phyloP scores from a whole-genome alignment of 2,329 filamentous ascomycete genomes.

The Colletotrichum cereale region DNA sequence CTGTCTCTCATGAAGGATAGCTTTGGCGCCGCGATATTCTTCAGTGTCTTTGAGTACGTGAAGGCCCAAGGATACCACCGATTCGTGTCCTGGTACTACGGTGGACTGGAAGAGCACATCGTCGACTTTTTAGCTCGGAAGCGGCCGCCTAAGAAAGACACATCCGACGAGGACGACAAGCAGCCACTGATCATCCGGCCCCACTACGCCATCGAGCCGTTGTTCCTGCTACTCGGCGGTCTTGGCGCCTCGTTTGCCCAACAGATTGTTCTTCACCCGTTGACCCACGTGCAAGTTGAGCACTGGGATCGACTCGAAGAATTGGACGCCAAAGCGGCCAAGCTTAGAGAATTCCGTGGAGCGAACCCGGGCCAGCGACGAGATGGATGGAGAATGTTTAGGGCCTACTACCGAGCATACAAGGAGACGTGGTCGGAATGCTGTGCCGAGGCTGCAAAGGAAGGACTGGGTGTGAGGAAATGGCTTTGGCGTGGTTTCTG shows the following conservation, averaged over 20 bases:
- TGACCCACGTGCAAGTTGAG: constrained; percentile 77
- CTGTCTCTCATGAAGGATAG: constrained; percentile 78
- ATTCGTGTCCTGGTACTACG: constrained; percentile 79
- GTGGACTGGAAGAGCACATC: constrained; percentile 65
- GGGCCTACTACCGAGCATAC: constrained; percentile 79
- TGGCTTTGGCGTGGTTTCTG: constrained; percentile 82
- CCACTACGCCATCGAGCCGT: constrained; percentile 81
- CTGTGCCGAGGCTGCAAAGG: constrained; percentile 64
- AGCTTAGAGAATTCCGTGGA: constrained; percentile 53
- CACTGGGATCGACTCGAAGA: constrained; percentile 81
- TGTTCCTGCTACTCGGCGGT: constrained; percentile 77
- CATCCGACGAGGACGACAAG: constrained; percentile 46
- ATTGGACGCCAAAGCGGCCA: constrained; percentile 72
- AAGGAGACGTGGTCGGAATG: constrained; percentile 75
- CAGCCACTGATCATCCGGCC: constrained; percentile 71
- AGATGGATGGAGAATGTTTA: constrained; percentile 65
- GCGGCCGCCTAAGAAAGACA: constrained; percentile 49
- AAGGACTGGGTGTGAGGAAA: constrained; percentile 67
- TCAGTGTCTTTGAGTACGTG: constrained; percentile 80
- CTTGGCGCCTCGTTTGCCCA: constrained; percentile 76
- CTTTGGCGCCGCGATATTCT: constrained; percentile 78
- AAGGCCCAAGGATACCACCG: constrained; percentile 81
- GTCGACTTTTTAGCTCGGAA: constrained; percentile 63
- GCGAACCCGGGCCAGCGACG: constrained; percentile 50
- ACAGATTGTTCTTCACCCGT: constrained; percentile 77